phyloP scores from a whole-genome alignment of 768 basidiomycete species.

The Lactifluus piperatus region DNA sequence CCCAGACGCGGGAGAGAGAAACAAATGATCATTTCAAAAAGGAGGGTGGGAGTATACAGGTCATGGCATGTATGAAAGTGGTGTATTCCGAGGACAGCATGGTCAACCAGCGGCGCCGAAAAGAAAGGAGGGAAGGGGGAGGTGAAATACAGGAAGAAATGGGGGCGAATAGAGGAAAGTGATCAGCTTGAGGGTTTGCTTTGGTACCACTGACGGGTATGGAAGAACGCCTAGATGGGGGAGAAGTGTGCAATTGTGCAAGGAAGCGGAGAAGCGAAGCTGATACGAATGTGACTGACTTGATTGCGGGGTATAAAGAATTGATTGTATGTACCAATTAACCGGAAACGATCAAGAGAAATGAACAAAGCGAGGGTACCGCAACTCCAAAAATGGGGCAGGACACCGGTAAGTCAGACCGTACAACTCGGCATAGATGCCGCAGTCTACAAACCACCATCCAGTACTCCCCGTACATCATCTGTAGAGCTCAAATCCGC shows the following conservation, averaged over 20 bases:
- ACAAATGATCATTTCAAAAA: background rate
- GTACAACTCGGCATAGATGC: background rate
- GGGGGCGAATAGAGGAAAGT: background rate
- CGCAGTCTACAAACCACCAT: conserved; percentile 58
- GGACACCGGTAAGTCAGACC: background rate
- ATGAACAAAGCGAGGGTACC: conserved; percentile 10
- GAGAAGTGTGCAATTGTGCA: conserved; percentile 11
- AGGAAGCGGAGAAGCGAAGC: background rate
- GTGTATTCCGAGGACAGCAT: conserved; percentile 9
- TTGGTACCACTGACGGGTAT: conserved; percentile 4
- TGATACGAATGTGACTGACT: conserved; percentile 21
- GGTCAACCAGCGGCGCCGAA: conserved; percentile 7
- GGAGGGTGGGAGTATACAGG: conserved; percentile 8
- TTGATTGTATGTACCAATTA: conserved; percentile 23
- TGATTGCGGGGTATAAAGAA: conserved; percentile 21
- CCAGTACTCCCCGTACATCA: conserved; percentile 88
- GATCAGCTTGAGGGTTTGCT: background rate
- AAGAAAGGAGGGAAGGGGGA: background rate
- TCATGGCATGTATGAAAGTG: background rate
- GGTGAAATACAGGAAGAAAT: background rate
- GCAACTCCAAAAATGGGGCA: background rate
- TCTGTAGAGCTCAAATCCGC: conserved; percentile 76
- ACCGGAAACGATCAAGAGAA: conserved; percentile 19
- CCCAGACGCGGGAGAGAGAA: background rate
- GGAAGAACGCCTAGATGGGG: background rate